phyloP scores from a whole-genome alignment of 176 grass and related monocot genomes.

The Aegilops speltoides region DNA sequence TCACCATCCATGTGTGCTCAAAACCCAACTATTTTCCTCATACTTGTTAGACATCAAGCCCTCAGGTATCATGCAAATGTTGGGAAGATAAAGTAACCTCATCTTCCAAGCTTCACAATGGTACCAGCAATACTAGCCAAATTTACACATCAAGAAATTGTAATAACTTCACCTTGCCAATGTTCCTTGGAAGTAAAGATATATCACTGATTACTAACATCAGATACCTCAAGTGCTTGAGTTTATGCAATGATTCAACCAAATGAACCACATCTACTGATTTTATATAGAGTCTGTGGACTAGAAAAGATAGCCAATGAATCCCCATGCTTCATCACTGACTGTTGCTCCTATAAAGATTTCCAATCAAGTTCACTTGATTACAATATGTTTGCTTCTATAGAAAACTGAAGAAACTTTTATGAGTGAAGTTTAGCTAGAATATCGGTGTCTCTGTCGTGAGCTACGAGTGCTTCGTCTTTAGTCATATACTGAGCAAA shows the following conservation, averaged over 20 bases:
- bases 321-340: not conserved
- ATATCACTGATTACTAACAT: not conserved
- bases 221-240: constrained; percentile 39
- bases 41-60: too few species aligned
- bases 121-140: too few species aligned
- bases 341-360: too few species aligned
- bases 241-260: not conserved
- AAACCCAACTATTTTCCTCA: too few species aligned
- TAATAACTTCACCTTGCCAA: constrained; percentile 23
- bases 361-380: too few species aligned
- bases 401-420: too few species aligned
- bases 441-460: not conserved
- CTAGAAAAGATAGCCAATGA: not conserved
- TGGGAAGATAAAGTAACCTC: too few species aligned
- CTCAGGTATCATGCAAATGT: too few species aligned
- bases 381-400: too few species aligned
- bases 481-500: not conserved
- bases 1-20: too few species aligned
- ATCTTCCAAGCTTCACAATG: too few species aligned
- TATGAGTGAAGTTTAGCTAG: too few species aligned
- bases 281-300: not conserved
- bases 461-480: not conserved
- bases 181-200: not conserved
- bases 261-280: not conserved
- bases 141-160: not conserved